Conservation (phyloP, 202 grass and related monocot species). For the Musa balbisiana region DNA sequence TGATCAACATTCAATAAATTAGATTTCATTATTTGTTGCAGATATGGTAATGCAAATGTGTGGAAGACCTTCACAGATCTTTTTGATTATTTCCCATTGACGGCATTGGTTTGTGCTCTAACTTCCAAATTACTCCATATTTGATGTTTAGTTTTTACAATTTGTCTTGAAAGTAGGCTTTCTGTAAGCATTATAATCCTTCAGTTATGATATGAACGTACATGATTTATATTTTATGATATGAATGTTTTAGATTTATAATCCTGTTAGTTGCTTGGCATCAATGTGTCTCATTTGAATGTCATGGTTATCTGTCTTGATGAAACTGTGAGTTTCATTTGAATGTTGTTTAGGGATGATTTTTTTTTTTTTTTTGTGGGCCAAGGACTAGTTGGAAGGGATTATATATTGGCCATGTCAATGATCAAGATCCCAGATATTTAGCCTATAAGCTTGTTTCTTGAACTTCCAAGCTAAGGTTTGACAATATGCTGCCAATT, state of each 20-base stretch:
- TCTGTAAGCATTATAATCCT: neutral
- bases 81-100: conserved; percentile 93
- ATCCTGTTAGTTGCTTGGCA: neutral
- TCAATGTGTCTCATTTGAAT: neutral
- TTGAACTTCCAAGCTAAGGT: no score
- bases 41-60: conserved; percentile 89
- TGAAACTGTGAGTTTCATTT: no score
- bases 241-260: neutral
- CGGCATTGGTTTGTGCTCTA: conserved; percentile 58
- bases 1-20: neutral
- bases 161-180: neutral
- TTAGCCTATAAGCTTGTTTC: no score
- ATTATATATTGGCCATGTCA: no score
- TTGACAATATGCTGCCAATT: no score
- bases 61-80: conserved; percentile 97
- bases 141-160: neutral
- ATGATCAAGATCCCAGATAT: no score
- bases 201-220: neutral
- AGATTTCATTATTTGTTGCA: conserved; percentile 31
- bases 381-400: no score
- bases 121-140: conserved; percentile 1
- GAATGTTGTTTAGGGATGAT: no score
- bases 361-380: no score
- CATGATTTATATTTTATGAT: neutral
- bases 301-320: neutral